Base-by-base conservation (phyloP, 495 filamentous ascomycete genomes). In the Usnea hakonensis region DNA sequence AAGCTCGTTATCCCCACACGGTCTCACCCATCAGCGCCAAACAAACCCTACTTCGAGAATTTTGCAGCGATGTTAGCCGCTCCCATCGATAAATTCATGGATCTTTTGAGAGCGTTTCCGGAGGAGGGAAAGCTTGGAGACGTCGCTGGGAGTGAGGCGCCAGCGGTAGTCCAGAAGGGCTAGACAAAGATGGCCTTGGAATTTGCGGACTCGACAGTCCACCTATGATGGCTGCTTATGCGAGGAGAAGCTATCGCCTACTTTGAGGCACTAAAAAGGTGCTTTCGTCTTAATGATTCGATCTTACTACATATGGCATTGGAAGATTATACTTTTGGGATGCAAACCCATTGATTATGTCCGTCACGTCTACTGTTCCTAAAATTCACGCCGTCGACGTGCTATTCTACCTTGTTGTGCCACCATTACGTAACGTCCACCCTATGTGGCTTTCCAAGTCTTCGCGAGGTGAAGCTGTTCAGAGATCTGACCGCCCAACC, bases 1-100 rank as follows among this genome's bases (percentile, higher is more conserved):
- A 67, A 61, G 65, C 59, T 67, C 61, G 72, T 60, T 56, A 63
- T 62, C 64, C 56, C 73, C 2, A 73, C 66, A 21, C 62, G 69
- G 37, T 70, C 66, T 33, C 74, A 75, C 59, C 73, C 72, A 4
- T 65, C 28, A 37, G 79, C 77, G 8, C 79, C 77, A 8, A 75
- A 82, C 55, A 76, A 74, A 59, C 79, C 78, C 6, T 78, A 77
- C 1, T 81, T 77, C 60, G 81, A 82, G 72, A 82, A 76, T 6
- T 77, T 69, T 0, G 76, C 67, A 14, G 79, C 76, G 9, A 62
- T 84, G 64, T 43, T 84, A 71, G 68, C 77, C 14, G 75, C 81
- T 41, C 81, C 78, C 9, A 57, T 83, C n/a, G 81, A 83, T 65
- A 78, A 77, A 62, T 56, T 82, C 44, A 68, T 61, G 61, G 78